These are phyloP conservation scores for Carex myosuroides DNA, from an alignment of 176 grass and related monocot genomes.

Conservation along the genomic window DNA sequence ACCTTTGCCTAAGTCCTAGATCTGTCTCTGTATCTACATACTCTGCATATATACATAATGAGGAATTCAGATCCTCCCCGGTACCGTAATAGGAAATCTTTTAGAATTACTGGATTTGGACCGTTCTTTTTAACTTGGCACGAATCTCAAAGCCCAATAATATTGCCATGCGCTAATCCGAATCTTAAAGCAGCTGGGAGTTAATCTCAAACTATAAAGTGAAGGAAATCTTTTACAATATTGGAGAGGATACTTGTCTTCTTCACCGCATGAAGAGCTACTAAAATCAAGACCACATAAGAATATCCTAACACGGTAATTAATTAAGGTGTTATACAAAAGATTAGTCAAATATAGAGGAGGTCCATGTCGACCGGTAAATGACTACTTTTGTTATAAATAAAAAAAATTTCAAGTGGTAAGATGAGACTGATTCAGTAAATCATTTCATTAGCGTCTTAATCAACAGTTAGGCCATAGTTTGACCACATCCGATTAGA, in stretches of 20 bases:
- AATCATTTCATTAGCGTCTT: not conserved
- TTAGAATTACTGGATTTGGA: no score
- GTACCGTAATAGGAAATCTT: no score
- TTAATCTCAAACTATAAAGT: no score
- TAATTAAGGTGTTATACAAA: not conserved
- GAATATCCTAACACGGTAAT: not conserved
- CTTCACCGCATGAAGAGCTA: not conserved
- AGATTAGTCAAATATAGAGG: not conserved
- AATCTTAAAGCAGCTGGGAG: no score
- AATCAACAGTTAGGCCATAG: slow-evolving; percentile 5
- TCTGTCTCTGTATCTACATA: no score
- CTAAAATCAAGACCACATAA: not conserved
- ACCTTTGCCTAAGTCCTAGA: no score
- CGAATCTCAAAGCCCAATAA: no score
- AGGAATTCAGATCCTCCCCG: no score
- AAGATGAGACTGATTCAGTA: not conserved
- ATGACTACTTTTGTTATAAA: not conserved
- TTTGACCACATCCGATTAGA: not conserved
- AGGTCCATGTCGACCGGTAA: not conserved
- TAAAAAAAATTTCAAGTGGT: not conserved
- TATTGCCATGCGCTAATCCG: no score
- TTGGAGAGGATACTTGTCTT: not conserved
- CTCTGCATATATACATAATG: no score
- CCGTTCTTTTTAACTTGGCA: no score
- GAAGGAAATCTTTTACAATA: no score